Conservation (phyloP, 495 filamentous ascomycete species). For the Aspergillus sclerotioniger region DNA sequence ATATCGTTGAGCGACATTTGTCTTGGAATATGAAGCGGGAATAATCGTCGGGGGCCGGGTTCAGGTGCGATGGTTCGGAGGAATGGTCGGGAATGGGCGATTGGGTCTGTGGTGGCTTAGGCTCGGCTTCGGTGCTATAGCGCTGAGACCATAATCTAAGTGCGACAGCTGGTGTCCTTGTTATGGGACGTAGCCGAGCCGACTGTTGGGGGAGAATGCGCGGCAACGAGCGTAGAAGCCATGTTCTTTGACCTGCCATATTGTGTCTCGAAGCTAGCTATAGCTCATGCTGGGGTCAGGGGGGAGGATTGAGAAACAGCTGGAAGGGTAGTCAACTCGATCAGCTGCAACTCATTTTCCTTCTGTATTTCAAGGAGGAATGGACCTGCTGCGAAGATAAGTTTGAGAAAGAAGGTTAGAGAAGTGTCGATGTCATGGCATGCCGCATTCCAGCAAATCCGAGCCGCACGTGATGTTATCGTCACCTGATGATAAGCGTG, state of each 20-base stretch:
- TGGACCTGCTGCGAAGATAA: not conserved
- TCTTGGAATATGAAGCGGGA: conserved; percentile 80
- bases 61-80: conserved; percentile 57
- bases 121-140: conserved; percentile 32
- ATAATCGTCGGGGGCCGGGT: conserved; percentile 80
- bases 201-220: conserved; percentile 29
- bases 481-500: conserved; percentile 13
- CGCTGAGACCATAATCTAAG: conserved; percentile 28
- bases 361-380: not conserved
- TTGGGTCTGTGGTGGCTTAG: conserved; percentile 10
- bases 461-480: conserved; percentile 14
- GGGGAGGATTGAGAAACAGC: not conserved
- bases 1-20: conserved; percentile 70
- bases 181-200: conserved; percentile 32
- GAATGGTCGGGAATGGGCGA: conserved; percentile 20
- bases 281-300: conserved; percentile 16
- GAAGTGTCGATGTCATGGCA: conserved; percentile 6
- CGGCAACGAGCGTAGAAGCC: conserved; percentile 18
- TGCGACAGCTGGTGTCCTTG: conserved; percentile 19
- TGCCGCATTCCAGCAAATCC: not conserved
- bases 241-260: conserved; percentile 29
- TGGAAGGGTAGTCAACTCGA: no score
- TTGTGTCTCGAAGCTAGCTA: conserved; percentile 12
- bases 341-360: not conserved
- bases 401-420: not conserved